Base-by-base conservation (phyloP, 2,329 filamentous ascomycete genomes). In the Colletotrichum horii region DNA sequence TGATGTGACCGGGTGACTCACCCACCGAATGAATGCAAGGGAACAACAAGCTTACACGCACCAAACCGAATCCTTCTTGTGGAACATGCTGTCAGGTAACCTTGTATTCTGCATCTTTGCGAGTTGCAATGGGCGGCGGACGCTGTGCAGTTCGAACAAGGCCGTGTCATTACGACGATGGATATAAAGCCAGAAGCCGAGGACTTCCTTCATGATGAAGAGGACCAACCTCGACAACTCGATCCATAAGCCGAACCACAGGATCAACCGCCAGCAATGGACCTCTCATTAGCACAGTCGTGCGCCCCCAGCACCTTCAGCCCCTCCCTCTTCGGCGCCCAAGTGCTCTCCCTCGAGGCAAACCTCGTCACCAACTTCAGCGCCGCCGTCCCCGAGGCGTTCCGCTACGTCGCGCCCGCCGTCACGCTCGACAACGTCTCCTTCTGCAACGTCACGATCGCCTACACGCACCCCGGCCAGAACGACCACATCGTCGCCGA, bases 401-500 rank as follows among this genome's bases (percentile, higher is more conserved):
- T 24, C n/a, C 62, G 71, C 69, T 66, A 8, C 65, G 78, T 32
- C 74, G 74, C 4, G 15, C 70, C 8, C 28, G 76, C 69, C 1
- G 66, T 78, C 34, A 11, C 73, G n/a, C 52, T 79, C 12, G 32
- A 67, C 15, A 66, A 80, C 66, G 69, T 73, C 34, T 43, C 64
- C 11, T 71, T 71, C 52, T 70, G 68, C 38, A 70, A 70, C 22
- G 22, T 70, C 8, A 70, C 68, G 4, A 34, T 70, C 30, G 56
- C 64, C 16, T 73, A 73, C 56, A 73, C 65, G 12, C 70, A 69
- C 14, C 64, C 64, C 6, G 70, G 78, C 22, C 70, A 74, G 24
- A 74, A 74, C 22, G 80, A 83, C 64, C 66, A n/a, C 12, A 69
- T 83, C 24, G 28, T 69, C 28, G 75, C 81, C 11, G 77, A 80